Conservation (phyloP, 140 eudicot species). For the Anethum foeniculum region DNA sequence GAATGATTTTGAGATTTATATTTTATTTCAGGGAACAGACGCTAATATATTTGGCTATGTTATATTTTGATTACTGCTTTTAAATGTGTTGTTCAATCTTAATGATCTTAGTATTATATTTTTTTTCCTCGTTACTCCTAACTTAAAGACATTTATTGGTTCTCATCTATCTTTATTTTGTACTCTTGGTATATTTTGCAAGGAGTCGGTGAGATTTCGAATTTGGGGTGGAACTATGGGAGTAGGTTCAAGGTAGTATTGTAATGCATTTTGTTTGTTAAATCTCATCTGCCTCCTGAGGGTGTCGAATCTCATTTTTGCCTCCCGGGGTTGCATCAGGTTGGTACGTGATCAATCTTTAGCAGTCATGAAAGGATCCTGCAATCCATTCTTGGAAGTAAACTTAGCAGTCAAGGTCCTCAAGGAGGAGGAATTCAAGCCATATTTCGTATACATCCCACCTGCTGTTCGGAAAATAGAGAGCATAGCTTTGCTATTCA, state of each 20-base stretch:
- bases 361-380: neutral
- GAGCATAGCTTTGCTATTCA: neutral
- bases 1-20: slow-evolving; percentile 3
- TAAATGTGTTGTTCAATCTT: neutral
- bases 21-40: slow-evolving; percentile 19
- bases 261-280: neutral
- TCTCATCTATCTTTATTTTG: slow-evolving; percentile 3
- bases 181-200: slow-evolving; percentile 2
- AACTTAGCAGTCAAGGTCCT: neutral
- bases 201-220: slow-evolving; percentile 8
- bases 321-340: neutral
- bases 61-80: slow-evolving; percentile 6
- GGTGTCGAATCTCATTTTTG: neutral
- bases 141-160: neutral
- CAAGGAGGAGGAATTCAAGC: neutral
- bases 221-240: slow-evolving; percentile 12
- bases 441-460: neutral
- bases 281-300: neutral
- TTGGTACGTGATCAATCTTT: neutral
- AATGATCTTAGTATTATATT: neutral
- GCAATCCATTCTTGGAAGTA: neutral
- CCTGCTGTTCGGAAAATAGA: neutral
- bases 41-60: slow-evolving; percentile 23
- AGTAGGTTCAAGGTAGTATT: slow-evolving; percentile 16
- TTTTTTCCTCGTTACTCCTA: slow-evolving; percentile 1